phyloP scores from a whole-genome alignment of 2,329 filamentous ascomycete species.

The Gliomastix tumulicola region DNA sequence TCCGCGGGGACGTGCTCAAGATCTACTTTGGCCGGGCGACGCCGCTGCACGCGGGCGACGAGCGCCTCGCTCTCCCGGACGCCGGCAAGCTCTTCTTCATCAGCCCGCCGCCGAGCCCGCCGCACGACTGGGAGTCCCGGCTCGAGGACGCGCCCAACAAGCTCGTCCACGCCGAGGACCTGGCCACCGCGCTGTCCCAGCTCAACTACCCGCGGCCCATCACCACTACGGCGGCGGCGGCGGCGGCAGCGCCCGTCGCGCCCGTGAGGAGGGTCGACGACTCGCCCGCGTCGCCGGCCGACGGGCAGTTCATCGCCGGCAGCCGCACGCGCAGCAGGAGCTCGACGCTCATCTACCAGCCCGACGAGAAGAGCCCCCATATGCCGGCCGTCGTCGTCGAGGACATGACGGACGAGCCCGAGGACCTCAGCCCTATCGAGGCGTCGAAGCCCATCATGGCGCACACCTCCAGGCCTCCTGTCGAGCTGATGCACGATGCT shows the following conservation, averaged over 20 bases:
- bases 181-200: conserved; percentile 59
- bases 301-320: conserved; percentile 15
- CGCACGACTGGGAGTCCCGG: conserved; percentile 62
- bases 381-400: conserved; percentile 61
- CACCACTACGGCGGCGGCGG: not conserved
- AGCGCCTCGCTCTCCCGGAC: conserved; percentile 59
- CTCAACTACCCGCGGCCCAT: conserved; percentile 37
- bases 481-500: conserved; percentile 53
- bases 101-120: conserved; percentile 60
- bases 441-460: conserved; percentile 42
- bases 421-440: conserved; percentile 33
- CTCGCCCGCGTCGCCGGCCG: conserved; percentile 17
- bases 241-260: conserved; percentile 9
- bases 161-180: conserved; percentile 61
- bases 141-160: conserved; percentile 66
- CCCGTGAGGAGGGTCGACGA: conserved; percentile 36
- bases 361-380: conserved; percentile 45
- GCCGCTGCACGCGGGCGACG: conserved; percentile 44
- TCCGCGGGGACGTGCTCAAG: conserved; percentile 63
- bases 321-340: conserved; percentile 45
- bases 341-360: conserved; percentile 60
- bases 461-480: conserved; percentile 55
- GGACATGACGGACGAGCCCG: conserved; percentile 55
- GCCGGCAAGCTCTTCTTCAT: conserved; percentile 69
- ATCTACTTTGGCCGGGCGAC: conserved; percentile 64